Percentiles rank a stretch among this genome's conserved stretches.
These are phyloP conservation scores for Polymyxa betae DNA, from an alignment of 208 protist genomes.

Conservation along the genomic window DNA sequence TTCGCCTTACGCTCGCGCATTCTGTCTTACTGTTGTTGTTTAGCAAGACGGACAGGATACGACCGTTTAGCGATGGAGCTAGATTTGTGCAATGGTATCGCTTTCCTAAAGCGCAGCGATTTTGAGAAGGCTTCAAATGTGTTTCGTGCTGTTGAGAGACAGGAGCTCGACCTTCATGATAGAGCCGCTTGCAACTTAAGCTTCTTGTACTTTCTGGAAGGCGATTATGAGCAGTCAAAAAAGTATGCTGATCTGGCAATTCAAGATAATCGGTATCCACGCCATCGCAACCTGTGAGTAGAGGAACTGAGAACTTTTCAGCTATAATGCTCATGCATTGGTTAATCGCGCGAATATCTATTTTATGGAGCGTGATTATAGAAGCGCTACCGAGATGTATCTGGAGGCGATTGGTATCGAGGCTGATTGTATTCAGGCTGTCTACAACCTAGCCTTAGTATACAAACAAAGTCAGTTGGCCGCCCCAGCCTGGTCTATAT, in stretches of 20 bases:
- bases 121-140: constrained; percentile 35
- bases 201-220: constrained; percentile 96
- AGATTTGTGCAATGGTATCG: constrained; percentile 48
- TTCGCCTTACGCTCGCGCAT: neutral
- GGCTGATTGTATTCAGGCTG: constrained; percentile 92
- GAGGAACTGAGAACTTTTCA: neutral
- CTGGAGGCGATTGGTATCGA: constrained; percentile 86
- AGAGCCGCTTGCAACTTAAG: constrained; percentile 92
- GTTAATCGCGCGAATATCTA: constrained; percentile 94
- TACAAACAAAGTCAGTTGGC: constrained; percentile 76
- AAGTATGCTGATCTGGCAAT: constrained; percentile 92
- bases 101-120: constrained; percentile 59
- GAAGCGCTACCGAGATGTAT: constrained; percentile 82
- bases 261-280: constrained; percentile 81
- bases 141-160: constrained; percentile 55
- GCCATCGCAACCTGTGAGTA: neutral
- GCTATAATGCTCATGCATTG: constrained; percentile 91
- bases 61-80: constrained; percentile 55
- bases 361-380: constrained; percentile 83
- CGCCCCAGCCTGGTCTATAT: neutral
- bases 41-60: neutral
- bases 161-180: constrained; percentile 62
- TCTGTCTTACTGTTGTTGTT: neutral
- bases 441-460: constrained; percentile 92
- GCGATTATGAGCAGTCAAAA: constrained; percentile 89